Base-by-base conservation (phyloP, 345 rosid genomes). In the Euclidium syriacum region DNA sequence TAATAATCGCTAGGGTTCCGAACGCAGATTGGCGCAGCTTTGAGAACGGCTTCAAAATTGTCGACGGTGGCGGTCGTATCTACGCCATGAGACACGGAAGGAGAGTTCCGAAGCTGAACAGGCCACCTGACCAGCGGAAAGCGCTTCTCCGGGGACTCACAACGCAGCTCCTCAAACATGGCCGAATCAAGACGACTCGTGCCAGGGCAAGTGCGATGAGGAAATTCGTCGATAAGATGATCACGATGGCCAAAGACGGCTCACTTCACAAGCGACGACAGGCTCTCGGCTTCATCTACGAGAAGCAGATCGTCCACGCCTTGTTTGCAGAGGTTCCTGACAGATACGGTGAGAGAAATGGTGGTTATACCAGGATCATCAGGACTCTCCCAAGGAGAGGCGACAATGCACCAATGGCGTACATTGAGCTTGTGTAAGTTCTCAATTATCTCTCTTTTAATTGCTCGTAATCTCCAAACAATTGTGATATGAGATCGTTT, bases 391-490 rank as follows among this genome's bases (percentile, higher is more conserved):
- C 98, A 2, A 82, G 96, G 79, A 73, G 96, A 65, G 98, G 98
- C 29, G 98, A 92, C 63, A 92, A 92, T 79, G 98, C 98, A 7
- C 98, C 98, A 6, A 92, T 92, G 98, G 96, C 98, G 0, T 92
- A 80, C 58, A 85, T 88, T 62, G 98, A 91, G 58, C 96, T 91
- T 76, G 96, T 91, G 30, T 85, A 83, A 83, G 73, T 15, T 44
- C 19, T 32, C 52, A 26, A 18, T 9, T 4, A 0, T 40, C 5
- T 20, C 12, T 50, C 1, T 4, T 10, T 58, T 22, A 1, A 41
- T 68, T 54, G 19, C 53, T 23, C 15, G 73, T 69, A 34, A 26
- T 52, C 12, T 44, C 14, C 5, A 10, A 26, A 20, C 18, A 2
- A 11, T 69, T 52, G 67, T 52, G 73, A 59, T 60, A 43, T 52